These are phyloP conservation scores for Lactarius deliciosus DNA, from an alignment of 768 basidiomycete species.

Conservation along the genomic window DNA sequence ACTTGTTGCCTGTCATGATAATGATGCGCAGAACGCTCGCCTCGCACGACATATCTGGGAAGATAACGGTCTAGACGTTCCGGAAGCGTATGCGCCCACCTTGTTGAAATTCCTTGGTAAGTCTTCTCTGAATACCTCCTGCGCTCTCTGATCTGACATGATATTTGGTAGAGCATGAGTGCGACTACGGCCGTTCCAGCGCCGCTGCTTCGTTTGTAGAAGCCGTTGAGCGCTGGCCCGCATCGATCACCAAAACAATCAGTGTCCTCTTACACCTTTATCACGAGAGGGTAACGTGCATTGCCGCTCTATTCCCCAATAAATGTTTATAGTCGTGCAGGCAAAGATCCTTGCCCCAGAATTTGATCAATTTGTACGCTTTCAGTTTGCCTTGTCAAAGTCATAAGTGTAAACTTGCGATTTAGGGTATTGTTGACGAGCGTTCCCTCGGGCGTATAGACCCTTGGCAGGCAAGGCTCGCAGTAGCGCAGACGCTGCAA, in stretches of 20 bases:
- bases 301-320: not conserved
- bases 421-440: slow-evolving; percentile 89
- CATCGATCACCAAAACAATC: slow-evolving; percentile 49
- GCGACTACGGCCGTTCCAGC: slow-evolving; percentile 75
- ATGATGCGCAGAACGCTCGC: slow-evolving; percentile 82
- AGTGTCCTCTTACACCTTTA: slow-evolving; percentile 66
- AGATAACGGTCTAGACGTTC: slow-evolving; percentile 90
- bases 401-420: slow-evolving; percentile 12
- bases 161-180: slow-evolving; percentile 61
- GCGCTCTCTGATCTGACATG: slow-evolving; percentile 7
- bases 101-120: slow-evolving; percentile 71
- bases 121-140: slow-evolving; percentile 27
- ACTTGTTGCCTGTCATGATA: slow-evolving; percentile 87
- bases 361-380: slow-evolving; percentile 85
- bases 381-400: not conserved
- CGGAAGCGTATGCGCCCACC: slow-evolving; percentile 58
- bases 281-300: slow-evolving; percentile 67
- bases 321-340: slow-evolving; percentile 37
- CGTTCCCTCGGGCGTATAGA: slow-evolving; percentile 83
- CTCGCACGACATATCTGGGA: slow-evolving; percentile 87
- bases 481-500: slow-evolving; percentile 67
- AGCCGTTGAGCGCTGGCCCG: slow-evolving; percentile 71
- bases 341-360: slow-evolving; percentile 87
- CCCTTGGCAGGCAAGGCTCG: slow-evolving; percentile 83
- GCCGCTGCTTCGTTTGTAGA: slow-evolving; percentile 72